Evolutionary conservation across 163 green algal species (phyloP).

Genomic region (Chloroidium sp.): DNA sequence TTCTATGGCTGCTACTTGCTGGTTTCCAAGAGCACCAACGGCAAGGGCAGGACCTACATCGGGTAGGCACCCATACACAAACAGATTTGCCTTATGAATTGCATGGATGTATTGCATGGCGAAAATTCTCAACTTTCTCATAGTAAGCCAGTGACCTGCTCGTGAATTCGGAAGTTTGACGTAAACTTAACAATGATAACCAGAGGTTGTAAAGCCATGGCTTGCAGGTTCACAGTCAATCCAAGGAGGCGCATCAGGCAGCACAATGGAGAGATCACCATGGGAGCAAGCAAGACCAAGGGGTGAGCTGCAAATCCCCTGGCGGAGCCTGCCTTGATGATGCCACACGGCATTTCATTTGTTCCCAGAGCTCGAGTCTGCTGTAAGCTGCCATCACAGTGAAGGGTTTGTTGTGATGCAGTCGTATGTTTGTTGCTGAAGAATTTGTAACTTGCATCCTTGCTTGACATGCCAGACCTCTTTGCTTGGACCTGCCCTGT

Average conservation of each 20-base stretch:
- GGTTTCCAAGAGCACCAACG: conserved; percentile 30
- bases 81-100: background rate
- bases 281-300: conserved; percentile 53
- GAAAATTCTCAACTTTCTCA: background rate
- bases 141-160: background rate
- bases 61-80: conserved; percentile 29
- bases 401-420: too few species aligned
- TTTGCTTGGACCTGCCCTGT: background rate
- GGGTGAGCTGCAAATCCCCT: conserved; percentile 18
- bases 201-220: background rate
- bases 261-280: conserved; percentile 77
- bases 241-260: conserved; percentile 66
- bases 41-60: conserved; percentile 62
- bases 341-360: too few species aligned
- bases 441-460: background rate
- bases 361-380: background rate
- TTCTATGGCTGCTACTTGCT: conserved; percentile 82
- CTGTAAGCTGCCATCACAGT: background rate
- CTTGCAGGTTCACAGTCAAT: conserved; percentile 81
- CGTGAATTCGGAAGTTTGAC: background rate
- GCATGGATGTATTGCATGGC: background rate
- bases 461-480: background rate
- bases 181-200: background rate
- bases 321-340: too few species aligned
- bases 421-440: background rate